Evolutionary conservation across 768 basidiomycete genomes (phyloP), one percentile per base, ranked within the genome.

Genomic region (Pulveroboletus sp.): DNA sequence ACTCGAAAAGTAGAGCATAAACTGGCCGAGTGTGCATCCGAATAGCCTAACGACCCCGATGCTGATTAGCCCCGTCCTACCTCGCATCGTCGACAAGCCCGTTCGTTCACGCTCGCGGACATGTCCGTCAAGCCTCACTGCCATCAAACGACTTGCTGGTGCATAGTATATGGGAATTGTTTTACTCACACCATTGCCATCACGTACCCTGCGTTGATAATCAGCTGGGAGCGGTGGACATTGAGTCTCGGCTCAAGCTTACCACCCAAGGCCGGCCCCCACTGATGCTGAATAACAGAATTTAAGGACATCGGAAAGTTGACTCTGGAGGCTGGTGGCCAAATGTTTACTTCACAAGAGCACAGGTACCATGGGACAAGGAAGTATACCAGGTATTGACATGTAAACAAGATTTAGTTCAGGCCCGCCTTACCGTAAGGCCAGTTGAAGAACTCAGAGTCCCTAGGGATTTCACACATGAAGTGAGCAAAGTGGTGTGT

Each of bases 1-100:
- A 24, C 38, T 47, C 12, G 14, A 37, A 27, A 44, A 54, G 14
- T 57, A 58, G 39, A 53, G 46, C 3, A 46, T 27, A n/a, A 39
- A 42, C 31, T 52, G 56, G 1, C 56, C 56, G 0, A 57, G 6
- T 12, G 46, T 49, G 18, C 56, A 57, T 5, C 56, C 56, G 8
- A 43, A 52, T 15, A 57, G 31, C 46, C 56, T 57, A 15, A 11
- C 2, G 0, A 26, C 39, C 0, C 8, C 14, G 12, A n/a, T 12
- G 18, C 5, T 9, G 5, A 24, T 51, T 9, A 51, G 47, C 21
- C 17, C 5, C 15, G 12, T 27, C 44, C 33, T 17, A 35, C 24
- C 24, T 35, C 15, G 6, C 37, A 31, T 14, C n/a, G 10, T 17
- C 6, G 12, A 46, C 30, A 21, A 11, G 39, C 6, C n/a, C 8